Evolutionary conservation across 495 filamentous ascomycete species (phyloP), one percentile per base, ranked within the genome.

Genomic region (Xylaria grammica): DNA sequence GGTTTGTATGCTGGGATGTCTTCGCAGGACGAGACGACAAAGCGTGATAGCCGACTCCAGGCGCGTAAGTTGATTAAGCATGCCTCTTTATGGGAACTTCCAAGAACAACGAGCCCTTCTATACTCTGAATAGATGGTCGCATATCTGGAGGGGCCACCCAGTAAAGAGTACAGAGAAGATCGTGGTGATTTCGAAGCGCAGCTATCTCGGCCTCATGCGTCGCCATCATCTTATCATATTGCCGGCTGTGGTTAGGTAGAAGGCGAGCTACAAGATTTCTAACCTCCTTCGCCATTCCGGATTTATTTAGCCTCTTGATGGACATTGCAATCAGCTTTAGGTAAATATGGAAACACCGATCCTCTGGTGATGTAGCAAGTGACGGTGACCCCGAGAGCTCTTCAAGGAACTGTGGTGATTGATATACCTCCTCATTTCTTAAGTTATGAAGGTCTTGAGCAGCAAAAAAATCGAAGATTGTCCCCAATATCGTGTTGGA

Each of bases 131-230:
- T 66, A 30, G 86, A 84, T 27, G 92, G 93, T 27, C 94, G 83
- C 53, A 86, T 84, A 20, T 82, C 81, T 20, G 87, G 78, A 32
- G 94, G 93, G 19, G 93, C 89, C 11, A 85, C 89, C 88, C 89
- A 97, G 76, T 92, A 97, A 34, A 99, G 82, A 2, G 91, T 94
- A 66, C 90, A 92, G 2, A 99, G 85, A 49, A 99, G 84, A 72
- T 98, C 93, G 70, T 97, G 93, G 66, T 99, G 94, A 70, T 98
- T 99, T 63, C 93, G 85, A 38, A 98, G 78, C 0, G 93, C 90
- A 24, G 92, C 88, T n/a, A 98, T 81, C 62, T 97, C 91, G 56
- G 87, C 86, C 67, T 90, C 85, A 38, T 81, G 84, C 20, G 97
- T 78, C 0, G 80, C 78, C 63, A 93, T 84, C 67, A 97, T 93